Conservation (phyloP, 2,329 filamentous ascomycete species). For the Alternaria gansuensis region DNA sequence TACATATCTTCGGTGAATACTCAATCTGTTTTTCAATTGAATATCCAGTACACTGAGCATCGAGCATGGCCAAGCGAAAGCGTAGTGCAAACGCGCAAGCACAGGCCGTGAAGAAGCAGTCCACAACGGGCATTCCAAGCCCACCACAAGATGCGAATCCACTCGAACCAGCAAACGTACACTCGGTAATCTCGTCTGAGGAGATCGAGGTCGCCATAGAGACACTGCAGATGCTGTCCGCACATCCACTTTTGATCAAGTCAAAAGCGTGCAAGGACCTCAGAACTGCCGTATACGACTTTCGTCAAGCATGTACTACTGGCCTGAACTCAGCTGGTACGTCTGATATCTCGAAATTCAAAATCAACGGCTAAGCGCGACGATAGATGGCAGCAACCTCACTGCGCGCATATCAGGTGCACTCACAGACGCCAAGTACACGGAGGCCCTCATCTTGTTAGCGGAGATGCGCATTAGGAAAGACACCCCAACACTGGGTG, state of each 20-base stretch:
- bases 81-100: conserved; percentile 35
- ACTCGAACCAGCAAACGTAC: conserved; percentile 61
- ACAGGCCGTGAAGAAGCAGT: conserved; percentile 36
- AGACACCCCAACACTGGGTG: conserved; percentile 72
- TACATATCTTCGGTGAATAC: conserved; percentile 1
- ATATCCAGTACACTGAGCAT: not conserved
- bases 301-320: conserved; percentile 73
- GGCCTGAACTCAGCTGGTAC: conserved; percentile 67
- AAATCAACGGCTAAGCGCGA: conserved; percentile 14
- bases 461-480: conserved; percentile 75
- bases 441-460: conserved; percentile 70
- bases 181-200: conserved; percentile 67
- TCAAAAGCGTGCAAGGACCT: conserved; percentile 73
- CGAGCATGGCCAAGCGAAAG: conserved; percentile 43
- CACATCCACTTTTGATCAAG: conserved; percentile 71
- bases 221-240: conserved; percentile 66
- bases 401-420: conserved; percentile 73
- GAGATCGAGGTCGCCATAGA: conserved; percentile 74
- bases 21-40: not conserved
- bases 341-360: conserved; percentile 4
- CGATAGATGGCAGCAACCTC: conserved; percentile 66
- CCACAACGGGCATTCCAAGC: conserved; percentile 35
- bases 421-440: conserved; percentile 70
- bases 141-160: conserved; percentile 37
- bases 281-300: conserved; percentile 72